Percentiles rank a stretch among this genome's conserved stretches.
These are phyloP conservation scores for Rhytidhysteron rufulum DNA, from an alignment of 2,329 filamentous ascomycete species.

Conservation along the genomic window DNA sequence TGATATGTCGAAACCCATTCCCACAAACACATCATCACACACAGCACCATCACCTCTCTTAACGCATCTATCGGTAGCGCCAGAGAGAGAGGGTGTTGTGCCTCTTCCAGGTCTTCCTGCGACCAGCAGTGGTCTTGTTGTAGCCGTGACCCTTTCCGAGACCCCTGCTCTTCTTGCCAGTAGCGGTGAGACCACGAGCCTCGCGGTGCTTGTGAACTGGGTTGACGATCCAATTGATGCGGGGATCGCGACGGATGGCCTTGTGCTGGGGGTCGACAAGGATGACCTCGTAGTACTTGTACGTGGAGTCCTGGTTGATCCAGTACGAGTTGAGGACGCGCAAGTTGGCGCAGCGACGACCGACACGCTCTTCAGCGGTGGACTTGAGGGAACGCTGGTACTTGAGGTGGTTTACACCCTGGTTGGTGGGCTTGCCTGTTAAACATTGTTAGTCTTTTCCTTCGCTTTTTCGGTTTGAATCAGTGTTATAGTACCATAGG, in stretches of 20 bases:
- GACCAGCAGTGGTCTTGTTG: slow-evolving; percentile 96
- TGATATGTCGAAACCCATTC: slow-evolving; percentile 3
- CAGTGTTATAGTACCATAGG: slow-evolving; percentile 70
- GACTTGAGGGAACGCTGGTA: slow-evolving; percentile 98
- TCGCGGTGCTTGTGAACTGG: slow-evolving; percentile 99
- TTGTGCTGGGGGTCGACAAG: slow-evolving; percentile 99
- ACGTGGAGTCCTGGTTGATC: slow-evolving; percentile 99
- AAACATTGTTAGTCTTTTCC: slow-evolving; percentile 18
- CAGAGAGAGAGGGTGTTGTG: slow-evolving; percentile 99
- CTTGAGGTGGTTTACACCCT: slow-evolving; percentile 99
- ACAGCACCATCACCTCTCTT: no score
- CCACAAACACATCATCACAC: slow-evolving; percentile 22
- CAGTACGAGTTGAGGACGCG: slow-evolving; percentile 99
- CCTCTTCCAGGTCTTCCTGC: slow-evolving; percentile 99
- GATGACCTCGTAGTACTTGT: slow-evolving; percentile 99
- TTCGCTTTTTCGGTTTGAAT: slow-evolving; percentile 1
- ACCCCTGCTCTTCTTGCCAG: slow-evolving; percentile 99
- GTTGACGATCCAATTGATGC: slow-evolving; percentile 99
- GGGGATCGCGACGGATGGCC: slow-evolving; percentile 96
- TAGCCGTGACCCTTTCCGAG: slow-evolving; percentile 98
- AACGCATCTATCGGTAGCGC: slow-evolving; percentile 77
- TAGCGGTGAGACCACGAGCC: slow-evolving; percentile 92
- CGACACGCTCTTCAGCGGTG: slow-evolving; percentile 99
- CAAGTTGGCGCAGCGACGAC: slow-evolving; percentile 97
- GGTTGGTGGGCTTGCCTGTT: slow-evolving; percentile 99